phyloP scores from a whole-genome alignment of 2,329 filamentous ascomycete species.

The Stromatinia cepivora region DNA sequence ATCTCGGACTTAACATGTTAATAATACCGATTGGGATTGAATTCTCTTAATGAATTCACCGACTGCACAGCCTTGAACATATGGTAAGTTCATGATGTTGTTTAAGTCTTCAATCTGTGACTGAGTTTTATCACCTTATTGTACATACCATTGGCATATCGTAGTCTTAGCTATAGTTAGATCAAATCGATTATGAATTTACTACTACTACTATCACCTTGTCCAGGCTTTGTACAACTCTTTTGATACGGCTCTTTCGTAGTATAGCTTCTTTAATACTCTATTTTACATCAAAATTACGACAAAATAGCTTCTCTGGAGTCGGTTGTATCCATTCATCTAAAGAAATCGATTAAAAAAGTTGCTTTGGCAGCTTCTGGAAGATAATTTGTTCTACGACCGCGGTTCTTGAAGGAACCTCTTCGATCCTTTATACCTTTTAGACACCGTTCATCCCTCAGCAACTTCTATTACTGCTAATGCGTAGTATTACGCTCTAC shows the following conservation, averaged over 20 bases:
- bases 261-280: not conserved
- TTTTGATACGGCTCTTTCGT: not conserved
- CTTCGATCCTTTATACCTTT: not conserved
- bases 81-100: not conserved
- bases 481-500: rapidly evolving
- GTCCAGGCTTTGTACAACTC: not conserved
- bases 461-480: not conserved
- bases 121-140: too few relatives aligned
- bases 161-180: too few relatives aligned
- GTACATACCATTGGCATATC: too few relatives aligned
- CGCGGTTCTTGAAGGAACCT: not conserved
- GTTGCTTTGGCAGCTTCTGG: too few relatives aligned
- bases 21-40: not conserved
- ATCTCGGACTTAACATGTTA: not conserved
- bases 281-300: not conserved
- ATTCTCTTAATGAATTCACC: not conserved
- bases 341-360: not conserved
- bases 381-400: not conserved
- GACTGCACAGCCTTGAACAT: not conserved
- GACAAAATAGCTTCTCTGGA: not conserved
- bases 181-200: too few relatives aligned
- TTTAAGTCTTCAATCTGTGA: not conserved
- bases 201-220: too few relatives aligned
- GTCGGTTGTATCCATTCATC: not conserved
- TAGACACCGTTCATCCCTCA: not conserved